Percentiles rank a stretch among this genome's conserved stretches.
Conservation (phyloP, 2,329 filamentous ascomycete species). For the Hawksworthiomyces lignivorus region DNA sequence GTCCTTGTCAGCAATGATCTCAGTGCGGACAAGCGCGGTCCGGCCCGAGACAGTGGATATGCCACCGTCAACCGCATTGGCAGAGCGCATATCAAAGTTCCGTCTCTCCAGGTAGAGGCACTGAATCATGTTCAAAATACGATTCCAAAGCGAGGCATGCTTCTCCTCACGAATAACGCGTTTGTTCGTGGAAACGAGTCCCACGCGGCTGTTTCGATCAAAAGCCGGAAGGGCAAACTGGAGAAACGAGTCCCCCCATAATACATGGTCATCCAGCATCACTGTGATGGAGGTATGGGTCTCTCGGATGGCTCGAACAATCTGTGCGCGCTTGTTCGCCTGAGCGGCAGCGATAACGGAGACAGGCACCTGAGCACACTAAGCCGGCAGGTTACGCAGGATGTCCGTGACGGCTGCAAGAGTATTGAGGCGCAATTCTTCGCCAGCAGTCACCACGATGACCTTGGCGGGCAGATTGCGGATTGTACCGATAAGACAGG, state of each 20-base stretch:
- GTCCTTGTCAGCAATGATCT: conserved; percentile 35
- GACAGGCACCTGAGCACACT: conserved; percentile 15
- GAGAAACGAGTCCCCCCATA: conserved; percentile 38
- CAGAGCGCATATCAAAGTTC: conserved; percentile 52
- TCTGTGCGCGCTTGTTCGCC: conserved; percentile 42
- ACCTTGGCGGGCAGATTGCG: conserved; percentile 30
- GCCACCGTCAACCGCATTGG: conserved; percentile 49
- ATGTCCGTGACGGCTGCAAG: conserved; percentile 6
- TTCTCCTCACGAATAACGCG: conserved; percentile 33
- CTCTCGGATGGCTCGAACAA: conserved; percentile 30
- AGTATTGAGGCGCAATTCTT: conserved; percentile 17
- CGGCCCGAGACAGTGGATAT: conserved; percentile 51
- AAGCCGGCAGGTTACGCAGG: background rate
- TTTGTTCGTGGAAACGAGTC: conserved; percentile 51
- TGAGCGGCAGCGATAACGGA: conserved; percentile 23
- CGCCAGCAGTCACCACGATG: conserved; percentile 38
- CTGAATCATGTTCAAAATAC: conserved; percentile 47
- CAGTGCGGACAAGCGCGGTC: conserved; percentile 42
- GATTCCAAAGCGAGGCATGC: conserved; percentile 19
- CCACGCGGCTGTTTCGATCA: conserved; percentile 35
- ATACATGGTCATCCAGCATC: conserved; percentile 45
- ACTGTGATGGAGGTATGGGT: conserved; percentile 35
- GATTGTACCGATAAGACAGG: conserved; percentile 33
- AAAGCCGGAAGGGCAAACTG: conserved; percentile 34
- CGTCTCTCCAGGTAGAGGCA: conserved; percentile 53